phyloP scores from a whole-genome alignment of 306 rosid species.

The Ziziphus jujuba region DNA sequence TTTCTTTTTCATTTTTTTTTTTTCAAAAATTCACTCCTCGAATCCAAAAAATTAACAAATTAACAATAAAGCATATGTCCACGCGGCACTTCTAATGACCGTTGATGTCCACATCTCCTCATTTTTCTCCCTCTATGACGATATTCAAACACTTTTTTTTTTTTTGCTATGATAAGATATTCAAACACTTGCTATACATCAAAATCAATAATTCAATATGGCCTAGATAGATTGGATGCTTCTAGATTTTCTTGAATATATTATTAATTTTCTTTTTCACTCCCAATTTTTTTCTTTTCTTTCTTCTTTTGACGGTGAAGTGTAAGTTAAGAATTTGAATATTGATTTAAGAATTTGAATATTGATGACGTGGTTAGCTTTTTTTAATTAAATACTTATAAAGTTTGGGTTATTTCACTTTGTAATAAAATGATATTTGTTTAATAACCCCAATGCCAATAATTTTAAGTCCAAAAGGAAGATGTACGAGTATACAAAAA shows the following conservation, averaged over 20 bases:
- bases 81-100: not conserved
- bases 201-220: not conserved
- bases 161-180: too few species aligned
- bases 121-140: not conserved
- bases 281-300: not conserved
- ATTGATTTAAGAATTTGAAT: slow-evolving; percentile 13
- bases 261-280: not conserved
- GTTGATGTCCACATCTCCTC: not conserved
- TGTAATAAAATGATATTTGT: slow-evolving; percentile 11
- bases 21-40: not conserved
- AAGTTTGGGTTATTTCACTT: slow-evolving; percentile 35
- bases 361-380: slow-evolving; percentile 16
- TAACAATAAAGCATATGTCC: not conserved
- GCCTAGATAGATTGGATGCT: not conserved
- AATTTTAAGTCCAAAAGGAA: not conserved
- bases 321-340: slow-evolving; percentile 9
- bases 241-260: not conserved
- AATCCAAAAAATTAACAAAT: not conserved
- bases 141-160: too few species aligned
- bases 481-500: not conserved
- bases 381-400: slow-evolving; percentile 3
- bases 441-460: too few species aligned
- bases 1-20: too few species aligned
- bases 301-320: slow-evolving; percentile 3
- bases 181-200: too few species aligned